Percentiles rank a stretch among this genome's conserved stretches.
phyloP scores from a whole-genome alignment of 148 eudicot species.

The Heliamphora exappendiculata region DNA sequence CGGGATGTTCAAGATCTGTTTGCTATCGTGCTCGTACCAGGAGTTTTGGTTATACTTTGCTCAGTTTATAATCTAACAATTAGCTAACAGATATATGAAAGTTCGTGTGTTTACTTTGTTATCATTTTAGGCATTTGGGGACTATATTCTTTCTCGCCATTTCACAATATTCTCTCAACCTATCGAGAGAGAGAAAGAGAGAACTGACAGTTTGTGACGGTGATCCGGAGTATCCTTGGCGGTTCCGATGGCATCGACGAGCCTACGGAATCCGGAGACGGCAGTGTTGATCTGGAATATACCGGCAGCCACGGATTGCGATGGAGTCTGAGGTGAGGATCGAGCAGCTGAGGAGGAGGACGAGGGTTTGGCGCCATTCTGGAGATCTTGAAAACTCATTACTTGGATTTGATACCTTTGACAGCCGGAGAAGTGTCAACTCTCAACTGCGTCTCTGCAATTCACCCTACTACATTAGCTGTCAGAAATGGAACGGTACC shows the following conservation, averaged over 20 bases:
- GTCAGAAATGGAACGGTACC: too few species aligned
- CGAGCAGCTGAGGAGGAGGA: conserved; percentile 17
- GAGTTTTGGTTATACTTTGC: not conserved
- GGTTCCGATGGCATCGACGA: conserved; percentile 50
- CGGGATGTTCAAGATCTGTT: not conserved
- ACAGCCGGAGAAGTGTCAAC: not conserved
- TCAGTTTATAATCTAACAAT: too few species aligned
- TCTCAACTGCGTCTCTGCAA: not conserved
- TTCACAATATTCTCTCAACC: too few species aligned
- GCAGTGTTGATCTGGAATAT: conserved; percentile 70
- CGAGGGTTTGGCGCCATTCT: conserved; percentile 32
- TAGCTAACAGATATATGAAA: too few species aligned
- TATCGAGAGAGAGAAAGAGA: conserved; percentile 2
- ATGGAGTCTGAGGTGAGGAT: conserved; percentile 24
- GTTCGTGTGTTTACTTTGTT: too few species aligned
- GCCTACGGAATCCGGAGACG: conserved; percentile 47
- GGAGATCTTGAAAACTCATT: conserved; percentile 66
- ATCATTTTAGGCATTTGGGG: too few species aligned
- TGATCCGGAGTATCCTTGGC: conserved; percentile 58
- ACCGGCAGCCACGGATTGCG: conserved; percentile 51
- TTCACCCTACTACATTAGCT: too few species aligned
- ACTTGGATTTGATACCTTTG: not conserved
- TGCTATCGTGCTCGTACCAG: not conserved
- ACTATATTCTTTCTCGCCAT: too few species aligned
- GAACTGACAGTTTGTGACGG: conserved; percentile 50